phyloP scores from a whole-genome alignment of 768 basidiomycete species.

The Fibroporia radiculosa region DNA sequence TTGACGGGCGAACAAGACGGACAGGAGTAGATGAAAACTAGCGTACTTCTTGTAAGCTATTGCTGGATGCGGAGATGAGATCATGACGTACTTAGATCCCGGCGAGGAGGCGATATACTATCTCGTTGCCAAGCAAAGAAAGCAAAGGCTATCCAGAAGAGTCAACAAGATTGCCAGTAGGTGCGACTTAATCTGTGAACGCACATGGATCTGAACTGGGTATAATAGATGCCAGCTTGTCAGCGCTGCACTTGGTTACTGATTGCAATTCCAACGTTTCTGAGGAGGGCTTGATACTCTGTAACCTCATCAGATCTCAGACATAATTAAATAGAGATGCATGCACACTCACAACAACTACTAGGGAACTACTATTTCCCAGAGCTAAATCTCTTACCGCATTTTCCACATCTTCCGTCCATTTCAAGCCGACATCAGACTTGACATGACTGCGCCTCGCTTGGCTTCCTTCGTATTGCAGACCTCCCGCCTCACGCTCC shows the following conservation, averaged over 20 bases:
- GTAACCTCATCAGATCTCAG: not conserved
- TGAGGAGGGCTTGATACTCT: conserved; percentile 62
- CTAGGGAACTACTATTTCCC: conserved; percentile 41
- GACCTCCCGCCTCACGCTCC: conserved; percentile 50
- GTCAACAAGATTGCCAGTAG: not conserved
- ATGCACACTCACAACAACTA: conserved; percentile 52
- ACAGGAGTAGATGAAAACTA: conserved; percentile 91
- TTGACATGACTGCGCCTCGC: conserved; percentile 50
- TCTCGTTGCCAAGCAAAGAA: conserved; percentile 60
- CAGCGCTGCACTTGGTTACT: conserved; percentile 30
- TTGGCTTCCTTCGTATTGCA: conserved; percentile 50
- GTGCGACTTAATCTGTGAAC: conserved; percentile 1
- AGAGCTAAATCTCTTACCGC: conserved; percentile 54
- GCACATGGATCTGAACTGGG: conserved; percentile 52
- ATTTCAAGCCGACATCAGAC: conserved; percentile 54
- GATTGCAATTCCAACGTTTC: conserved; percentile 50
- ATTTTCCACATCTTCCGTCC: conserved; percentile 57
- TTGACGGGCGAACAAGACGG: conserved; percentile 76
- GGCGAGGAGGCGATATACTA: conserved; percentile 29
- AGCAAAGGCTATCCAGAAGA: conserved; percentile 36
- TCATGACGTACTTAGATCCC: conserved; percentile 50
- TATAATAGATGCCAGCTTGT: conserved; percentile 39
- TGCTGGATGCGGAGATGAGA: not conserved
- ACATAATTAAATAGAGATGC: not conserved
- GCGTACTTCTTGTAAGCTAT: not conserved